Evolutionary conservation across 2,329 filamentous ascomycete genomes (phyloP).

Genomic region (Cladobotryum mycophilum): DNA sequence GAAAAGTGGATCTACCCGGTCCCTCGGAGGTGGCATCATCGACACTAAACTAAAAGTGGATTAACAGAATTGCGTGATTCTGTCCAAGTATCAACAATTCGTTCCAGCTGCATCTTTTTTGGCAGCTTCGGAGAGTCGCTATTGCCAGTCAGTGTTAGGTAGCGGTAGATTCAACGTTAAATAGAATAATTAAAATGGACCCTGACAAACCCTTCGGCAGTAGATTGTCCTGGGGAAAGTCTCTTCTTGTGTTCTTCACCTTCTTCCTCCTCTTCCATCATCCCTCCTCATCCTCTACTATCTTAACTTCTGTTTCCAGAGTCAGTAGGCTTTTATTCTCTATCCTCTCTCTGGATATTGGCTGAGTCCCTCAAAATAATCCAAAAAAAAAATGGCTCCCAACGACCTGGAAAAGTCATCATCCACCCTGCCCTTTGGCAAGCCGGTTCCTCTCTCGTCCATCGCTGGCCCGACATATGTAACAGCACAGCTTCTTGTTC

Average conservation of each 20-base stretch:
- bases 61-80: slow-evolving; percentile 36
- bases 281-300: slow-evolving; percentile 5
- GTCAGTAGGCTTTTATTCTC: background rate
- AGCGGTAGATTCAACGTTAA: slow-evolving; percentile 11
- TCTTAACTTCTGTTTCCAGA: slow-evolving; percentile 4
- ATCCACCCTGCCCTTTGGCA: slow-evolving; percentile 52
- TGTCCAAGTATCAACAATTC: slow-evolving; percentile 31
- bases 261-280: slow-evolving; percentile 10
- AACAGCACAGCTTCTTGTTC: slow-evolving; percentile 86
- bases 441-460: slow-evolving; percentile 46
- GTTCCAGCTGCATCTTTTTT: too few relatives aligned
- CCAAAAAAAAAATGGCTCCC: slow-evolving; percentile 8
- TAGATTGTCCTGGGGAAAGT: slow-evolving; percentile 15
- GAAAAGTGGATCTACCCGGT: slow-evolving; percentile 14
- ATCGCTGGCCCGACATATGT: slow-evolving; percentile 87
- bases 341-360: too few relatives aligned
- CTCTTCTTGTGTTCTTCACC: slow-evolving; percentile 5
- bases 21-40: slow-evolving; percentile 21
- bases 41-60: slow-evolving; percentile 25
- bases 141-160: slow-evolving; percentile 10
- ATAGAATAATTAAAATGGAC: slow-evolving; percentile 7
- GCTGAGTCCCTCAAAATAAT: background rate
- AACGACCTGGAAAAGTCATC: slow-evolving; percentile 24
- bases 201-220: slow-evolving; percentile 21
- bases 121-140: background rate